Evolutionary conservation across 306 rosid genomes (phyloP).

Genomic region (Oemleria cerasiformis): DNA sequence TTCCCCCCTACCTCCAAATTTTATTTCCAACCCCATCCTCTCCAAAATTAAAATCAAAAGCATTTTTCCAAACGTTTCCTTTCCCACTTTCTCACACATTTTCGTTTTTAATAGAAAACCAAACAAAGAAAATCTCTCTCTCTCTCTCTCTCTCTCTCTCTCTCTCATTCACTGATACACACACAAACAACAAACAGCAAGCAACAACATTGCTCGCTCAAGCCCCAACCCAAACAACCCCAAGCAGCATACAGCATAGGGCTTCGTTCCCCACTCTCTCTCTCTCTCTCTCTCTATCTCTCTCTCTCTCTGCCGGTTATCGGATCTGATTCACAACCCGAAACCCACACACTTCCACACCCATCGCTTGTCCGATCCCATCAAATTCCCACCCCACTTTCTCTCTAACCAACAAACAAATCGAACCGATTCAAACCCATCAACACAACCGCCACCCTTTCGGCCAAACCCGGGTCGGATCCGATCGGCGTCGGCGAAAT

Average conservation of each 20-base stretch:
- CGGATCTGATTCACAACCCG: constrained; percentile 58
- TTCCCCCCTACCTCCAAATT: not conserved
- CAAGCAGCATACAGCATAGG: constrained; percentile 47
- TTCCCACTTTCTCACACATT: constrained; percentile 28
- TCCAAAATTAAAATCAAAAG: not conserved
- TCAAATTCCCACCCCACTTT: constrained; percentile 12
- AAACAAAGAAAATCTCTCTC: not conserved
- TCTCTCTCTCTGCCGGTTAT: constrained; percentile 19
- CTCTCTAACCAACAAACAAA: constrained; percentile 2
- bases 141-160: not conserved
- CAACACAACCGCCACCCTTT: not conserved
- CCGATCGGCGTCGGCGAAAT: constrained; percentile 26
- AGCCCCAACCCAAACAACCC: constrained; percentile 42
- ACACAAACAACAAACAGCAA: not conserved
- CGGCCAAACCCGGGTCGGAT: constrained; percentile 20
- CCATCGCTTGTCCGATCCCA: constrained; percentile 33
- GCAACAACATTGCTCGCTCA: constrained; percentile 39
- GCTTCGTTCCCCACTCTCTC: constrained; percentile 50
- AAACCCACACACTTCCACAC: constrained; percentile 25
- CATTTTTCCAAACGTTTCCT: constrained; percentile 20
- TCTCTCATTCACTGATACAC: not conserved
- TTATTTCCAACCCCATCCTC: not conserved
- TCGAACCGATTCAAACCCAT: not conserved
- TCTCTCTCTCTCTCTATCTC: constrained; percentile 12
- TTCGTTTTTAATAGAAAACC: constrained; percentile 13